A percentile compares a stretch with the other conserved stretches of the same genome.
phyloP scores from a whole-genome alignment of 2,329 filamentous ascomycete species.

The Diaporthe ampelina region DNA sequence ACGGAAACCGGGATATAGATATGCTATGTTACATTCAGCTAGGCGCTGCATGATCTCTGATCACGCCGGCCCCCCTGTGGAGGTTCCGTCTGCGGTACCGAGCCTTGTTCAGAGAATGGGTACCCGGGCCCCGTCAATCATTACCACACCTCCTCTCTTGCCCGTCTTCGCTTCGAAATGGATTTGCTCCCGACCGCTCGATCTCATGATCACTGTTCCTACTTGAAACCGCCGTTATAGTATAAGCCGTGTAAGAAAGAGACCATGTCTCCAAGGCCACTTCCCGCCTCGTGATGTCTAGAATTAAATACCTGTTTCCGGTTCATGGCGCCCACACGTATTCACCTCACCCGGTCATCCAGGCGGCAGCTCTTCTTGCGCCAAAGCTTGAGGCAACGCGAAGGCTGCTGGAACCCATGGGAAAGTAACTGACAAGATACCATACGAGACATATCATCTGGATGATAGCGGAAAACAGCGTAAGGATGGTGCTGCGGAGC shows the following conservation, averaged over 20 bases:
- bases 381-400: conserved; percentile 90
- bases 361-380: conserved; percentile 84
- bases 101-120: not conserved
- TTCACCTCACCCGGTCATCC: conserved; percentile 79
- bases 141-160: conserved; percentile 14
- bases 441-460: conserved; percentile 88
- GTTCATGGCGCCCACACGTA: not conserved
- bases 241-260: not conserved
- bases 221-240: not conserved
- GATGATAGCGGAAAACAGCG: conserved; percentile 84
- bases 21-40: conserved; percentile 27
- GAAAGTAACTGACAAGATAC: conserved; percentile 98
- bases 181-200: conserved; percentile 31
- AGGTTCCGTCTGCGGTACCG: not conserved
- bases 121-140: conserved; percentile 11
- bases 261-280: not conserved
- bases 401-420: conserved; percentile 92
- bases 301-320: not conserved
- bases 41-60: conserved; percentile 28
- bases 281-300: conserved; percentile 9
- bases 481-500: conserved; percentile 88
- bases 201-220: conserved; percentile 31
- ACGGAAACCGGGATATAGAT: conserved; percentile 19
- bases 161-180: conserved; percentile 15
- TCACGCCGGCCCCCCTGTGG: conserved; percentile 18